Percentiles rank a stretch among this genome's conserved stretches.
Conservation (phyloP, 2,329 filamentous ascomycete genomes). For the Hymenoscyphus fructigenus region DNA sequence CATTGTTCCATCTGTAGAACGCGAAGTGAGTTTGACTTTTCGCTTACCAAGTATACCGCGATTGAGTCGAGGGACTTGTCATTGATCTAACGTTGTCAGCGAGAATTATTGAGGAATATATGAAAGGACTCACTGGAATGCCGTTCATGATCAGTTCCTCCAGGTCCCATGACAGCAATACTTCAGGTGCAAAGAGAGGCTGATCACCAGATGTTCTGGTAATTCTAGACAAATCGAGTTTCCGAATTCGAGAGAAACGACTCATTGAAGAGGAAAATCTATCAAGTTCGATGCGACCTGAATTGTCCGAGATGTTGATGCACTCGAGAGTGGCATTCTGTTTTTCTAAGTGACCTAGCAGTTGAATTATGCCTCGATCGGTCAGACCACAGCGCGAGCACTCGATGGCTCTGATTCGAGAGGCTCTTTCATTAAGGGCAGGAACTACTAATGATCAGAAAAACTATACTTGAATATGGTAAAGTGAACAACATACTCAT, state of each 20-base stretch:
- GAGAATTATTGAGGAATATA: not conserved
- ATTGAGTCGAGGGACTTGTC: conserved; percentile 64
- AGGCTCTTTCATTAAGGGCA: conserved; percentile 63
- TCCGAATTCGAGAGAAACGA: conserved; percentile 64
- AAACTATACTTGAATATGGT: not conserved
- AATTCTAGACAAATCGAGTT: conserved; percentile 64
- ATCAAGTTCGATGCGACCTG: conserved; percentile 61
- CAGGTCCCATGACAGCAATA: conserved; percentile 64
- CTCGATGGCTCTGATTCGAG: conserved; percentile 66
- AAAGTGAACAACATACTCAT: conserved; percentile 14
- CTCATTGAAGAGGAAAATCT: conserved; percentile 66
- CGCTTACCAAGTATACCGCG: conserved; percentile 60
- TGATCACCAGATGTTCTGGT: conserved; percentile 62
- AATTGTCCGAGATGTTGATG: conserved; percentile 65
- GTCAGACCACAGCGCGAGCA: conserved; percentile 61
- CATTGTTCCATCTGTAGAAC: conserved; percentile 67
- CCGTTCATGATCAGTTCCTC: conserved; percentile 66
- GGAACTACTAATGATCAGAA: conserved; percentile 51
- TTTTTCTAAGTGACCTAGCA: conserved; percentile 61
- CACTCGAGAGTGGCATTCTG: conserved; percentile 68
- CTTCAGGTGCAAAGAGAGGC: conserved; percentile 64
- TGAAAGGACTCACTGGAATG: conserved; percentile 45
- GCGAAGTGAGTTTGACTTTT: conserved; percentile 58
- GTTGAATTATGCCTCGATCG: conserved; percentile 57
- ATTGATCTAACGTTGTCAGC: conserved; percentile 47